Base-by-base conservation (phyloP, 306 rosid genomes). In the Fagus crenata region DNA sequence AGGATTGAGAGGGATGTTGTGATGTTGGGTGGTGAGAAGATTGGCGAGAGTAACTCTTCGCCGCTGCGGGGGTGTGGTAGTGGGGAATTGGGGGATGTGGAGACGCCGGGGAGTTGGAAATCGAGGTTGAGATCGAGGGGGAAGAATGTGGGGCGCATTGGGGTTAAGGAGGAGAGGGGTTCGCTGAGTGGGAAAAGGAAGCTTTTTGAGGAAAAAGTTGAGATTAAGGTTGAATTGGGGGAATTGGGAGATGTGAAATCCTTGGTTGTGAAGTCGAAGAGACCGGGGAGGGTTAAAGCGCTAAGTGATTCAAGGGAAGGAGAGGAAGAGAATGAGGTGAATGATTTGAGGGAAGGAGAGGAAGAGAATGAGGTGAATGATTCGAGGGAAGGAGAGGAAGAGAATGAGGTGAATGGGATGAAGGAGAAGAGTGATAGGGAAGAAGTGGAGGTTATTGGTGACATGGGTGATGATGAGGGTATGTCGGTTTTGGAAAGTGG, bases 71-170 rank as follows among this genome's bases (percentile, higher is more conserved):
- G 46, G 60, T 32, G 82, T 53, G 77, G 18, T 32, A 46, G 46
- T 49, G 71, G 69, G 75, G 81, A 81, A 68, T 75, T 83, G 3
- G 74, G 71, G 63, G 67, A 60, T 40, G 75, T 33, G 36, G 90
- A 81, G 71, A 56, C 28, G 5, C 75, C 75, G 0, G 84, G 84
- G 41, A 73, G 80, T 53, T 95, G 95, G 97, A 78, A 78, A 61
- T 82, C 84, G 4, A 88, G 98, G 87, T 85, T 90, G 86, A 87
- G 98, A 78, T 64, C 91, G 13, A 88, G 96, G 72, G 81, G 41
- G 73, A 78, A 70, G 43, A 84, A 74, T 80, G 85, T 22, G 14
- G 79, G 85, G 28, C 28, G 28, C 42, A 73, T 82, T 70, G 59
- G 64, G 60, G 88, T 77, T 80, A 86, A 83, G 71, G 73, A 78